Conservation (phyloP, 768 basidiomycete genomes). For the Panellus pusillus region DNA sequence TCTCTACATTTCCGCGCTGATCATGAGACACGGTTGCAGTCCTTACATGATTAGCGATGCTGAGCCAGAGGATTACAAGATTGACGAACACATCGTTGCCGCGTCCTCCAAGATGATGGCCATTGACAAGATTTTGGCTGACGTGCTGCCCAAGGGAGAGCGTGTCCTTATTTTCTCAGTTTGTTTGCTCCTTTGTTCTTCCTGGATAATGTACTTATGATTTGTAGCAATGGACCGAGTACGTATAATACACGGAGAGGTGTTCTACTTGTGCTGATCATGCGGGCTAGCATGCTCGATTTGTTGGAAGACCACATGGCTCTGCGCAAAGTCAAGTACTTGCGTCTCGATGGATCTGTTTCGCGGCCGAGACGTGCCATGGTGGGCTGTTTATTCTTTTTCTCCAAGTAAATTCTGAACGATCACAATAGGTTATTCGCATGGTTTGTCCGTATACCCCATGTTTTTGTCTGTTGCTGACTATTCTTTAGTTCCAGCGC, state of each 20-base stretch:
- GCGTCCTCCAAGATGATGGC: constrained; percentile 56
- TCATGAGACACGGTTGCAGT: constrained; percentile 25
- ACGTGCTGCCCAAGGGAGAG: constrained; percentile 59
- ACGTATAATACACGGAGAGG: constrained; percentile 8
- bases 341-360: constrained; percentile 59
- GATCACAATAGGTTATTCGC: constrained; percentile 38
- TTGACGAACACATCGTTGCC: constrained; percentile 57
- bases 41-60: constrained; percentile 55
- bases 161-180: constrained; percentile 71
- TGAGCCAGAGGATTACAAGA: constrained; percentile 46
- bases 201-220: background rate
- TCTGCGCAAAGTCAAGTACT: constrained; percentile 57
- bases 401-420: too few relatives aligned
- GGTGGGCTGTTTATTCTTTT: constrained; percentile 16
- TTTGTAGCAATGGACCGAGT: constrained; percentile 60
- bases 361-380: constrained; percentile 53
- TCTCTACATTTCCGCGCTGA: background rate
- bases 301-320: constrained; percentile 67
- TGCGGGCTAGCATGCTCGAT: constrained; percentile 57
- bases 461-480: background rate
- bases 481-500: constrained; percentile 49
- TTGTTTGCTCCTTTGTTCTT: constrained; percentile 20
- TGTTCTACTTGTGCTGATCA: background rate
- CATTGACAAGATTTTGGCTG: constrained; percentile 58
- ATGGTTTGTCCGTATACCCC: constrained; percentile 29